Base-by-base conservation (phyloP, 2,329 filamentous ascomycete genomes). In the Fonsecaea nubica region DNA sequence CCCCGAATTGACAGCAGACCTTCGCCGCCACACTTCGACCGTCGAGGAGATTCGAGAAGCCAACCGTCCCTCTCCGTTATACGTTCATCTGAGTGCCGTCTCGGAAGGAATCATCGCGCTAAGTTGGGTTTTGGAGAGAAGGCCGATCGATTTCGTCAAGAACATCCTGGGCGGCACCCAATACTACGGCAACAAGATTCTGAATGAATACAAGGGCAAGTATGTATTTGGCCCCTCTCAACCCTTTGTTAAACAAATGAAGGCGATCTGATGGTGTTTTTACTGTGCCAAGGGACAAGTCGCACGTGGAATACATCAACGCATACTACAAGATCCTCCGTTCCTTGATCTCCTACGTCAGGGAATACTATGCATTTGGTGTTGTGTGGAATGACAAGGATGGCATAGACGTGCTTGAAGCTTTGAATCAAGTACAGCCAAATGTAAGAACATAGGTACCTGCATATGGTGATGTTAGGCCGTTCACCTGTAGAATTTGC, bases 311-410 rank as follows among this genome's bases (percentile, higher is more conserved):
- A 75, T 99, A 93, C 88, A 88, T 97, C 38, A 91, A 94, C 75
- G 85, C 92, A n/a, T 97, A 96, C 82, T 96, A 96, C 80, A 89
- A 90, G 74, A 86, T 97, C 66, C 96, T 97, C 83, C 91, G 90
- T 74, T 89, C 93, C 35, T 87, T 99, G 50, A 83, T 88, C 65
- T 89, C 90, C 58, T 97, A 96, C 77, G 88, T 95, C 72, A 94
- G 94, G 81, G 88, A 92, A 73, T 88, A 94, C 77, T 96, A 92
- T 77, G 82, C 88, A n/a, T 87, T 84, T 57, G 94, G 93, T 56
- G 85, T 98, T 66, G 86, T 87, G 4, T 99, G 95, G 95, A 98
- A 98, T 78, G 82, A 89, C 55, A 85, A 89, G 71, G 90, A 92
- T 68, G 87, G 87, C 38, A 83, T 90, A 66, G 86, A 93, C 58